These are phyloP conservation scores for Tolypocladium tropicale DNA, from an alignment of 2,329 filamentous ascomycete species.

Conservation along the genomic window DNA sequence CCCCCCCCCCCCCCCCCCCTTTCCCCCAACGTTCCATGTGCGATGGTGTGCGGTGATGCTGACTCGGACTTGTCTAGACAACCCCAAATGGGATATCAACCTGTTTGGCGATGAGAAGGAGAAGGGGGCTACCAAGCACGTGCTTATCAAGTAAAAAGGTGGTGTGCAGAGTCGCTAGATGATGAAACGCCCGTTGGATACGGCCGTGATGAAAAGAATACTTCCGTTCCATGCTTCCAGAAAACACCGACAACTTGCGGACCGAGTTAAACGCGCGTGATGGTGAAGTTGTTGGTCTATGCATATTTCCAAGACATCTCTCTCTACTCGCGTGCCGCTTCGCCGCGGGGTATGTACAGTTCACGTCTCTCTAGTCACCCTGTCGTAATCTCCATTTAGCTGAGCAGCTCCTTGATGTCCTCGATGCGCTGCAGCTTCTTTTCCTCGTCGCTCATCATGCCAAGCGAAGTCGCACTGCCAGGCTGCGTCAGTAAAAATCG, in stretches of 20 bases:
- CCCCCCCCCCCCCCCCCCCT: too few relatives aligned
- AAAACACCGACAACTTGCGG: neutral
- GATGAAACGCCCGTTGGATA: neutral
- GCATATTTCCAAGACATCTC: neutral
- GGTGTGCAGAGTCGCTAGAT: neutral
- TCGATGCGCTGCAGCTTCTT: constrained; percentile 84
- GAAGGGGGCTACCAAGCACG: constrained; percentile 36
- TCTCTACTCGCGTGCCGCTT: neutral
- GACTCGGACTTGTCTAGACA: constrained; percentile 21
- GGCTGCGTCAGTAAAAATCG: constrained; percentile 6
- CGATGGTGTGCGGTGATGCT: neutral
- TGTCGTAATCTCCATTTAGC: constrained; percentile 24
- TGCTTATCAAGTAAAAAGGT: constrained; percentile 21
- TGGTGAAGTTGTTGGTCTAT: neutral
- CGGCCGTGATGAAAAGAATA: neutral
- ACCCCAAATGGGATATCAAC: constrained; percentile 45
- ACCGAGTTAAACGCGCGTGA: neutral
- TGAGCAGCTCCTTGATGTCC: constrained; percentile 85
- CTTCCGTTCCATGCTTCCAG: neutral
- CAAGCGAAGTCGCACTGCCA: constrained; percentile 78
- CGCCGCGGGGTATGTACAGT: neutral
- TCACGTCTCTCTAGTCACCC: neutral
- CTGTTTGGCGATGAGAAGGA: constrained; percentile 45
- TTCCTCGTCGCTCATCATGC: constrained; percentile 92
- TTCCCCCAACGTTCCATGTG: too few relatives aligned